Evolutionary conservation across 495 filamentous ascomycete species (phyloP), one percentile per base, ranked within the genome.

Genomic region (Neurospora tetrasperma): DNA sequence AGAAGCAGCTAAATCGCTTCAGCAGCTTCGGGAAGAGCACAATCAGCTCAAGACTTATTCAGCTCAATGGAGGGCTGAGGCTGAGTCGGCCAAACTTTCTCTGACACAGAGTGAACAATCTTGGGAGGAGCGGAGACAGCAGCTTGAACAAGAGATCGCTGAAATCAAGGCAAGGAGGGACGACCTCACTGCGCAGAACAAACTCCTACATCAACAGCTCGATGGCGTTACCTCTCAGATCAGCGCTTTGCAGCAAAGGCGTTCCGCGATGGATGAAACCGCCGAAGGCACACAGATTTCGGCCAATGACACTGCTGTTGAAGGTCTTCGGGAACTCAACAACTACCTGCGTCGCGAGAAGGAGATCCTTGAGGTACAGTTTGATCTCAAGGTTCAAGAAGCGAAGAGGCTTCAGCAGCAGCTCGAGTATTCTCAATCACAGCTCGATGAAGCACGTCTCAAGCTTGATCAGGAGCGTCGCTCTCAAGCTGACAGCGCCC

Each of bases 301-400:
- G 6, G 81, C 86, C 11, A 73, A 78, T 7, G 85, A 87, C 54
- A 81, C 81, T 42, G 88, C 87, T 44, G 79, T 90, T 20, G 91
- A 93, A 72, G 91, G 92, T 73, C 87, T 97, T 38, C 91, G 94
- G 72, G 94, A 97, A 77, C 86, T 98, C 46, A 94, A 96, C 81
- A 90, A 88, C 69, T 98, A 93, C 81, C 84, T 98, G 71, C 90
- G 96, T n/a, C 89, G 92, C 62, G 96, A 98, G 83, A 98, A 98
- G 83, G 94, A 98, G 77, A 98, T 99, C 76, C 89, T 98, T 4
- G 94, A 98, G 73, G 93, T 97, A 8, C 94, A 98, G 77, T 93
- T 93, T 73, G 93, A 98, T 74, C 86, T 97, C 42, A 93, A 93
- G 69, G 83, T 90, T 0, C 92, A 97, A 78, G 96, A 98, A 78